A percentile compares a stretch with the other conserved stretches of the same genome.
Conservation (phyloP, 1,284 basidiomycete genomes). For the Moesziomyces sp. region DNA sequence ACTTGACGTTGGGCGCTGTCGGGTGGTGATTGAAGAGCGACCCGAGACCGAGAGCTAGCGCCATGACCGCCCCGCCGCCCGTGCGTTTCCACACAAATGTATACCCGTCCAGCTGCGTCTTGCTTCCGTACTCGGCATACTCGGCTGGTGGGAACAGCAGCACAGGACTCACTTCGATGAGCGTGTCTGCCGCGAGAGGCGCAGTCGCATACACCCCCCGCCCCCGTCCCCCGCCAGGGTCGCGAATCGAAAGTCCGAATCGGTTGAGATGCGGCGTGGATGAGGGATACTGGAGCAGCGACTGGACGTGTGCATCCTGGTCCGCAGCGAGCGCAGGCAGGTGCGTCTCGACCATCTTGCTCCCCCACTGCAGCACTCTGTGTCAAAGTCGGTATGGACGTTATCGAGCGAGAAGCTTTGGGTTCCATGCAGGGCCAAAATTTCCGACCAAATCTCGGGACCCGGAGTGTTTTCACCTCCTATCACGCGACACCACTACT, state of each 20-base stretch:
- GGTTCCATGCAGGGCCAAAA: slow-evolving; percentile 3
- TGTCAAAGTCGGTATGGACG: not conserved
- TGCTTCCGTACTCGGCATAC: slow-evolving; percentile 52
- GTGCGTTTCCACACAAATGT: slow-evolving; percentile 80
- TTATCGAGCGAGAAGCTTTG: not conserved
- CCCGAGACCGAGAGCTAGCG: slow-evolving; percentile 84
- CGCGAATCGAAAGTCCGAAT: slow-evolving; percentile 34
- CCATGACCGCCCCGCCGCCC: slow-evolving; percentile 72
- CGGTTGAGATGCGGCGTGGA: slow-evolving; percentile 57
- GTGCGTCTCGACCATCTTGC: slow-evolving; percentile 41
- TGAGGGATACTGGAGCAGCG: slow-evolving; percentile 23
- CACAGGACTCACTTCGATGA: slow-evolving; percentile 87
- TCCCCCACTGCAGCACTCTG: not conserved
- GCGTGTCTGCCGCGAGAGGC: slow-evolving; percentile 70
- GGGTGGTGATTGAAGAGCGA: slow-evolving; percentile 83
- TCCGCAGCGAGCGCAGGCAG: slow-evolving; percentile 15
- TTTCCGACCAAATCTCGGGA: slow-evolving; percentile 16
- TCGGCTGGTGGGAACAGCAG: slow-evolving; percentile 78
- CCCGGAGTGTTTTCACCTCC: slow-evolving; percentile 2
- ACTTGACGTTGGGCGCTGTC: slow-evolving; percentile 77
- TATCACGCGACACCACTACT: not conserved
- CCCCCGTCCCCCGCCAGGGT: slow-evolving; percentile 19
- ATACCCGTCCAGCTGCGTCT: slow-evolving; percentile 84
- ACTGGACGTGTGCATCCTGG: slow-evolving; percentile 13
- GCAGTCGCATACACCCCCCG: slow-evolving; percentile 55